Evolutionary conservation across 2,329 filamentous ascomycete genomes (phyloP).

Genomic region (Alternaria postmessia): DNA sequence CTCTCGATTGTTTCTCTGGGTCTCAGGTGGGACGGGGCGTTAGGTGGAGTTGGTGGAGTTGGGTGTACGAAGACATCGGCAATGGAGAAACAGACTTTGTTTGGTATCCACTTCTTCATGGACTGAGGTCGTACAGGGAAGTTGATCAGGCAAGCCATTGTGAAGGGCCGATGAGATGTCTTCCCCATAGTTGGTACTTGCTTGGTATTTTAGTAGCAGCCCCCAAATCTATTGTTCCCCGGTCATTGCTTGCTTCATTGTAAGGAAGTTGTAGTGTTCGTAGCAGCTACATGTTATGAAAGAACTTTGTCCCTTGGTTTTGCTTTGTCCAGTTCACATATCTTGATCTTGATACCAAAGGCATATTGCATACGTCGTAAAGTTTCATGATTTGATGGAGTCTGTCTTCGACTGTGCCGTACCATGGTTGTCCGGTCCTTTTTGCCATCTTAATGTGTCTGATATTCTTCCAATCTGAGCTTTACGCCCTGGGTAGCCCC

Average conservation of each 20-base stretch:
- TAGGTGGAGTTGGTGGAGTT: background rate
- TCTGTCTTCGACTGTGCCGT: background rate
- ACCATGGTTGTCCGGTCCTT: background rate
- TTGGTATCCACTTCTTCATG: background rate
- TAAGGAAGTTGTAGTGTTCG: background rate
- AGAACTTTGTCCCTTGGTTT: too few species aligned
- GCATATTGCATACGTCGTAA: too few species aligned
- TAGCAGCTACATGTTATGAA: background rate
- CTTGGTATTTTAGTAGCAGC: background rate
- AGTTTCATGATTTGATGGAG: accelerated
- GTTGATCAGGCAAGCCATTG: background rate
- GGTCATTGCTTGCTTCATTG: background rate
- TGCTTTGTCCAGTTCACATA: background rate
- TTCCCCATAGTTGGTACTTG: background rate
- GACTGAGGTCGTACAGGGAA: background rate
- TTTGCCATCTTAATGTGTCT: background rate
- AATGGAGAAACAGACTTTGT: background rate
- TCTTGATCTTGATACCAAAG: background rate
- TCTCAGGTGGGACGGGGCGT: background rate
- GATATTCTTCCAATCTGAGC: background rate
- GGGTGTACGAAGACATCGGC: background rate
- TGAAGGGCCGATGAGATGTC: background rate
- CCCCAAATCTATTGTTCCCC: background rate
- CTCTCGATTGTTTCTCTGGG: background rate
- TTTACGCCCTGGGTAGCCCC: background rate